A percentile compares a stretch with the other conserved stretches of the same genome.
These are phyloP conservation scores for Corynespora cassiicola DNA, from an alignment of 2,329 filamentous ascomycete species.

Conservation along the genomic window DNA sequence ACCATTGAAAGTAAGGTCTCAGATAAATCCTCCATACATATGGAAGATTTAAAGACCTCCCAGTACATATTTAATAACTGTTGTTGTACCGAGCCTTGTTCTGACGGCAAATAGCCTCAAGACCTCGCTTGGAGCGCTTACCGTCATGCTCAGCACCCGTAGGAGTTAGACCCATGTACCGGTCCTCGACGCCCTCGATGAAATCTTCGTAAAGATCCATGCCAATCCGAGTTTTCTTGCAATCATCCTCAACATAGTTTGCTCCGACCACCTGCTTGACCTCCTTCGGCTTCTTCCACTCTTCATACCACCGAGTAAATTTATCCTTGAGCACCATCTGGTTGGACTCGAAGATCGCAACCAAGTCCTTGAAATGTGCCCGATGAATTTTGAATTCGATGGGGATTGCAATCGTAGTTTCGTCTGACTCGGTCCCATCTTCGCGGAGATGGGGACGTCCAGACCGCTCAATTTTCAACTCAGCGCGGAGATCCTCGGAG, in stretches of 20 bases:
- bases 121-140: constrained; percentile 14
- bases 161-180: constrained; percentile 4
- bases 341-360: constrained; percentile 9
- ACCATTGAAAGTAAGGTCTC: too few species aligned
- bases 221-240: constrained; percentile 7
- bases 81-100: constrained; percentile 10
- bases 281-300: constrained; percentile 14
- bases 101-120: constrained; percentile 15
- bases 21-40: too few species aligned
- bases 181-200: constrained; percentile 6
- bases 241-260: constrained; percentile 4
- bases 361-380: constrained; percentile 12
- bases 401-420: constrained; percentile 16
- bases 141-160: constrained; percentile 22
- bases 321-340: constrained; percentile 10
- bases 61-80: too few species aligned
- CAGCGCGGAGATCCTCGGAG: constrained; percentile 14
- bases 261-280: constrained; percentile 10
- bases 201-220: constrained; percentile 15
- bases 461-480: constrained; percentile 18
- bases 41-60: too few species aligned
- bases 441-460: constrained; percentile 20
- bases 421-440: constrained; percentile 8
- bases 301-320: constrained; percentile 16
- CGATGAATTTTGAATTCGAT: constrained; percentile 18